These are phyloP conservation scores for Rickenella mellea DNA, from an alignment of 768 basidiomycete genomes.

Conservation along the genomic window DNA sequence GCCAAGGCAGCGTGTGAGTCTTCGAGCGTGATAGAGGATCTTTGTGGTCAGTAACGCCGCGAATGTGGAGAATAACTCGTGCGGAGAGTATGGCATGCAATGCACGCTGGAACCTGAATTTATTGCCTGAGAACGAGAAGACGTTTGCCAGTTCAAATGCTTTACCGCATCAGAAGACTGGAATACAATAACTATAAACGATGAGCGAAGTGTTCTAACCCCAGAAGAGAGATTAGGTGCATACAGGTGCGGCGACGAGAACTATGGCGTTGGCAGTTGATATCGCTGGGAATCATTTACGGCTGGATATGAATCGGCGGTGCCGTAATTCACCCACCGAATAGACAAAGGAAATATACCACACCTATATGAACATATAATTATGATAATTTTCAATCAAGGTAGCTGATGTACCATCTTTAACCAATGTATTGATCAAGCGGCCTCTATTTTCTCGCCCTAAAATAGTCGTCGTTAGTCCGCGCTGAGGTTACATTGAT, in stretches of 20 bases:
- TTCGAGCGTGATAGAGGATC: no score
- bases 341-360: conserved; percentile 6
- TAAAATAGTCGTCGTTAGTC: neutral
- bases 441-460: neutral
- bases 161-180: no score
- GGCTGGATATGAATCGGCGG: neutral
- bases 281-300: conserved; percentile 2
- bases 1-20: no score
- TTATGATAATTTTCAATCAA: no score
- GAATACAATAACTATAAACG: no score
- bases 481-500: neutral
- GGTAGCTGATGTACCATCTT: conserved; percentile 7
- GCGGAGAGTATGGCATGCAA: conserved; percentile 8
- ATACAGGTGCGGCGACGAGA: conserved; percentile 3
- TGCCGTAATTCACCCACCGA: neutral
- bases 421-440: conserved; percentile 1
- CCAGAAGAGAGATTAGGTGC: no score
- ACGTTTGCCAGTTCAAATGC: no score
- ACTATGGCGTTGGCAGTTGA: conserved; percentile 6
- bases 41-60: no score
- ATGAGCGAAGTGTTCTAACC: no score
- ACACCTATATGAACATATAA: no score
- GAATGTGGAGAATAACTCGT: conserved; percentile 9
- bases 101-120: conserved; percentile 4
- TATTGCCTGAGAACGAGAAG: neutral